Evolutionary conservation across 1,284 basidiomycete species (phyloP), one percentile per base, ranked within the genome.

Genomic region (Lentinula novae-zelandiae): DNA sequence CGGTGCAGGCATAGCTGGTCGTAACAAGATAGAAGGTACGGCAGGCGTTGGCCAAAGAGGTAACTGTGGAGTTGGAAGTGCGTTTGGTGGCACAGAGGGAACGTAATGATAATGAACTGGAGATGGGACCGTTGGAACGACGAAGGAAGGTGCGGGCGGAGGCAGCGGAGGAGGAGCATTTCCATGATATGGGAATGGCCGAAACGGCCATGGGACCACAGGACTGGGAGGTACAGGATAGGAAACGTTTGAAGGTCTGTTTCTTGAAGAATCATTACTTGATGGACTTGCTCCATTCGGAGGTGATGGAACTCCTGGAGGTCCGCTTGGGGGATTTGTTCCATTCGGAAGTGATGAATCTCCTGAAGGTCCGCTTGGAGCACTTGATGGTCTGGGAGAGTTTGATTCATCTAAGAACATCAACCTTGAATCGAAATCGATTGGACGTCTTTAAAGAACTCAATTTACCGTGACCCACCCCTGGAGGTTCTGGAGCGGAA

Each of bases 41-140:
- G 38, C 46, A n/a, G 57, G 57, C 3, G 57, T 58, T 33, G 57
- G 38, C 57, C 57, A 58, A 5, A 58, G 38, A 17, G 57, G 57
- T 5, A 52, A 4, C 36, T 31, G 34, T 4, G 38, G 42, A 17
- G 27, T 22, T 7, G 48, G 13, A 5, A 12, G 20, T 38, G 44
- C n/a, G n/a, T 12, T 3, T 6, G 13, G n/a, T 17, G 40, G 39
- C 17, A 31, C 9, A 50, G 44, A 20, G 1, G 13, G 13, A 9
- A 15, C 33, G 27, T 20, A 22, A 38, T 51, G 38, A 17, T 33
- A 52, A 20, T 51, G 36, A 33, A 33, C 17, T 5, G 3, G n/a
- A 20, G 34, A 15, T 17, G 34, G 51, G 34, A 38, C n/a, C 33
- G 20, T 34, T 9, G 42, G 55, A 15, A 39, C n/a, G 31, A 44